Evolutionary conservation across 2,329 filamentous ascomycete genomes (phyloP).

Genomic region (Cyphellophora attinorum): DNA sequence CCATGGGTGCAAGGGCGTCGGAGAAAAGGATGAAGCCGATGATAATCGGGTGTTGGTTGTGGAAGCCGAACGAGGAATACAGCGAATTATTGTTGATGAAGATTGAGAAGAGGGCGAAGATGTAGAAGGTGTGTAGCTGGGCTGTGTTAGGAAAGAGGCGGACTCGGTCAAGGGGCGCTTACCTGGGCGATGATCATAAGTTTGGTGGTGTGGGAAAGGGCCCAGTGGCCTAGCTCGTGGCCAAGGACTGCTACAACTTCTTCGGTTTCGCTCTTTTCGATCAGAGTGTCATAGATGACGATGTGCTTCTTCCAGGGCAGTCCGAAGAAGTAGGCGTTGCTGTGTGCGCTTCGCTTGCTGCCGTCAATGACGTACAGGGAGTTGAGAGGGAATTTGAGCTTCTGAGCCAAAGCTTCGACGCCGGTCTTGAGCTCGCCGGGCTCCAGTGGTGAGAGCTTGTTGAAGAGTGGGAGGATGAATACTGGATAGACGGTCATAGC

Average conservation of each 20-base stretch:
- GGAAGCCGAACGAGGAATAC: constrained; percentile 85
- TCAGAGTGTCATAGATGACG: constrained; percentile 95
- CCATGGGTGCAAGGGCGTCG: constrained; percentile 87
- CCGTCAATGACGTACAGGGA: constrained; percentile 94
- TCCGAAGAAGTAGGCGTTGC: constrained; percentile 92
- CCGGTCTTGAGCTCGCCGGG: constrained; percentile 78
- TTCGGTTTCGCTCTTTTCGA: constrained; percentile 85
- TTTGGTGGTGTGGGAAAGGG: constrained; percentile 85
- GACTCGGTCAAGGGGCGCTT: constrained; percentile 20
- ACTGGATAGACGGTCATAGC: constrained; percentile 96
- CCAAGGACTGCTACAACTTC: constrained; percentile 93
- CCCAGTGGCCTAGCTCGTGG: constrained; percentile 97
- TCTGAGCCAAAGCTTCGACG: constrained; percentile 73
- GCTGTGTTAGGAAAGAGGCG: not conserved
- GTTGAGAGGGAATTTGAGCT: constrained; percentile 81
- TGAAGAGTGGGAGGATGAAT: constrained; percentile 89
- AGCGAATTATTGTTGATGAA: constrained; percentile 94
- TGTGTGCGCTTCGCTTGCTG: constrained; percentile 78
- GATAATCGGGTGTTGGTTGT: constrained; percentile 75
- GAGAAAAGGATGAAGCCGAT: constrained; percentile 97
- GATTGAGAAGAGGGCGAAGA: constrained; percentile 91
- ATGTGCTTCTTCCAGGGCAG: constrained; percentile 99
- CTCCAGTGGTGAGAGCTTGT: constrained; percentile 89
- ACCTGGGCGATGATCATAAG: constrained; percentile 80
- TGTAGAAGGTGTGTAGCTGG: constrained; percentile 87